Evolutionary conservation across 805 yeast genomes (phyloP), one percentile per base, ranked within the genome.

Genomic region (Spathaspora gorwiae): DNA sequence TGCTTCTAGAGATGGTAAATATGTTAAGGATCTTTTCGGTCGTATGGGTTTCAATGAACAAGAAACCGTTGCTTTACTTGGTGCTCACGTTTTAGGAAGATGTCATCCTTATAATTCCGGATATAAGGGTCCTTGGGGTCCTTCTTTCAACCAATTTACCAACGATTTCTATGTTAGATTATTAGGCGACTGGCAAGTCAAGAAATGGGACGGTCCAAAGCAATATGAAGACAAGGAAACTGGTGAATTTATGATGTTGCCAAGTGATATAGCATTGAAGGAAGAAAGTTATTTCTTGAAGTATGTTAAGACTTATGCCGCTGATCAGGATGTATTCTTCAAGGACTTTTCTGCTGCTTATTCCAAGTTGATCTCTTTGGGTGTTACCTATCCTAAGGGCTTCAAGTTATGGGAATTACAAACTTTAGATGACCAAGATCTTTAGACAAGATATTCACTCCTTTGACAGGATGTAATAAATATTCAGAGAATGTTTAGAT

Each of bases 341-440:
- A 61, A 62, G 34, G 82, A 77, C 52, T 78, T 77, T 47, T 55
- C 79, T 14, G 56, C 54, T 39, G 78, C 76, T 7, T 78, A 69
- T 57, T 54, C 68, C 30, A 68, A 65, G 51, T 68, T 78, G 54
- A 57, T 79, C 27, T 83, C 79, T 44, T 54, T 57, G 39, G 75
- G 75, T 29, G 53, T 66, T 40, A 49, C 60, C 6, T 86, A 84
- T 61, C 84, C 83, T 10, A 65, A 72, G 14, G 66, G 69, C 31
- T 59, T 71, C 27, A 62, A 70, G 50, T 65, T 65, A n/a, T 68
- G 70, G 56, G 59, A 58, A 38, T 83, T 84, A 65, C 73, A 81
- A 63, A 83, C 92, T 32, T 66, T 87, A 47, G 90, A 84, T 35
- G 90, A 84, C 42, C 90, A 84, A 69, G 79, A 69, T 19, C 24